phyloP scores from a whole-genome alignment of 192 early-diverging fungal species.

The Backusella tuberculispora region DNA sequence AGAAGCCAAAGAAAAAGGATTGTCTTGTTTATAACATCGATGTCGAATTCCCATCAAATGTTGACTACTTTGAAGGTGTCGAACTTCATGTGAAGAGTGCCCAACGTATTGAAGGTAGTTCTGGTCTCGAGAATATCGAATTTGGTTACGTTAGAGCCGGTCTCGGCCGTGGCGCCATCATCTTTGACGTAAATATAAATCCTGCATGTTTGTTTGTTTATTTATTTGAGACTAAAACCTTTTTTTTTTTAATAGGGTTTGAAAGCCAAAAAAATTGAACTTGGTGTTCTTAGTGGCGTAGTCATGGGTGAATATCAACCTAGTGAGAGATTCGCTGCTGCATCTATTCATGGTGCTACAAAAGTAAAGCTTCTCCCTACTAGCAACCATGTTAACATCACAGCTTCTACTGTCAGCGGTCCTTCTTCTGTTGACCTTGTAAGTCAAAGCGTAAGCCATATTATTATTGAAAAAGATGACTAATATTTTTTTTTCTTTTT shows the following conservation, averaged over 20 bases:
- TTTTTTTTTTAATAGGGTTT: conserved; percentile 20
- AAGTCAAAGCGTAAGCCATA: neutral
- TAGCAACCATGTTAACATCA: conserved; percentile 8
- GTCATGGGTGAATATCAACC: conserved; percentile 28
- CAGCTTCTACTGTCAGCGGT: conserved; percentile 20
- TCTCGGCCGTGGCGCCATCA: conserved; percentile 33
- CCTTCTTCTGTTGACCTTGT: conserved; percentile 19
- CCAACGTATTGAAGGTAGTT: conserved; percentile 5
- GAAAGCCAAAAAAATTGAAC: conserved; percentile 23
- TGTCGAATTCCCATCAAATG: conserved; percentile 27
- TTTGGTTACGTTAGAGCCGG: conserved; percentile 36
- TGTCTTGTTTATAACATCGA: conserved; percentile 30
- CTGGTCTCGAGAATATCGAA: conserved; percentile 16
- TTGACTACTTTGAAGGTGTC: conserved; percentile 22
- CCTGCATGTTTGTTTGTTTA: neutral
- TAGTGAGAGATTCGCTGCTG: conserved; percentile 11
- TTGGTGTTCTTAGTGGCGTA: conserved; percentile 25
- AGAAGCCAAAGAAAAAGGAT: conserved; percentile 5
- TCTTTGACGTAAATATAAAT: conserved; percentile 18
- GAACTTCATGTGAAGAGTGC: conserved; percentile 24
- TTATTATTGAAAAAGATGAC: neutral
- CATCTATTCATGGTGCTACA: conserved; percentile 14
- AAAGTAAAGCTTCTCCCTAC: conserved; percentile 24
- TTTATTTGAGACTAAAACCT: neutral
- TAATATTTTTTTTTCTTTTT: neutral